Evolutionary conservation across 495 filamentous ascomycete species (phyloP), one percentile per base, ranked within the genome.

Genomic region (Penicillium lagena): DNA sequence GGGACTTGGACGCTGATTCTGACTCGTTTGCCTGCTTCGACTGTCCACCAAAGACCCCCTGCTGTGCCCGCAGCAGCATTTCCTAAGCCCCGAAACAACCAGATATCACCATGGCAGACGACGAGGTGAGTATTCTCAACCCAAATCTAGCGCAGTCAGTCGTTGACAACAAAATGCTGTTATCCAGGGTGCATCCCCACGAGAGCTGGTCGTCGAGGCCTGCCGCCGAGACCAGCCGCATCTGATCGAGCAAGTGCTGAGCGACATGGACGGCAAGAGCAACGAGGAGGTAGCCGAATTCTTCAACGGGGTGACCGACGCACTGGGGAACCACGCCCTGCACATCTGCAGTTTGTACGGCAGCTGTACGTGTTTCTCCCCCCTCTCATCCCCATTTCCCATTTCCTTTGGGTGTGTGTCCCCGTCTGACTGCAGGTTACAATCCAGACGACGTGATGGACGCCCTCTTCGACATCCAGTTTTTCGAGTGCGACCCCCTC

Each of bases 401-500:
- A 9, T 4, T 22, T 6, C 22, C 22, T 4, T 22, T 22, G 22
- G 22, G 22, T 3, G 22, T 22, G 22, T 22, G 22, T 22, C 3
- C 22, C 22, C 22, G 22, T 22, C 22, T 22, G 22, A 22, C 22
- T 4, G 22, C 22, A 22, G 22, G 22, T 4, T 22, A 4, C 22
- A 22, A 22, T 22, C 22, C 42, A 90, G 87, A 94, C 71, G 91
- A 96, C 52, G 78, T 88, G 14, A 86, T 97, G 69, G 93, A 98
- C 67, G 50, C 78, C 38, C 81, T 98, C 39, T 91, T 98, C 46
- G 94, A 98, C 73, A 89, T 95, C 62, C 82, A 90, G 45, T 87
- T 80, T 43, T 84, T 98, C 63, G 93, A 98, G 74, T 95, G 93
- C 62, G 93, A 98, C 73, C 88, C 88, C 7, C 51, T 87, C 43